Evolutionary conservation across 805 yeast species (phyloP), one percentile per base, ranked within the genome.

Genomic region (Hanseniaspora taiwanica): DNA sequence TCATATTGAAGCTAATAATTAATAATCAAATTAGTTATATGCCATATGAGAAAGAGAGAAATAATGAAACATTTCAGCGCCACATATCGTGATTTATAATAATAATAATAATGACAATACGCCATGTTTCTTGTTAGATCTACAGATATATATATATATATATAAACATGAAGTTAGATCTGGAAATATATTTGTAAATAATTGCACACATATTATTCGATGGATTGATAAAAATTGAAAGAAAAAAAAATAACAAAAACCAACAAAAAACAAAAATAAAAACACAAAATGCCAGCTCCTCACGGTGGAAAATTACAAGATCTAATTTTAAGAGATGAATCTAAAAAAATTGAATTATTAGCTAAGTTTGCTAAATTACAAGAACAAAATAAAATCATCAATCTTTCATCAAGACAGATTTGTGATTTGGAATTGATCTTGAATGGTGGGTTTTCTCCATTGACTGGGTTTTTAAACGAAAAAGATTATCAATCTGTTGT

Each of bases 271-370:
- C n/a, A n/a, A 13, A 9, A 13, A 29, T 10, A 23, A 7, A 23
- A 7, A 23, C 25, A 29, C 33, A 29, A 13, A 29, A 78, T 78
- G 83, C 78, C 80, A 44, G 63, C 76, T 52, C 95, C 97, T 43
- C 96, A 89, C 72, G 97, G 96, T 57, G 96, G 96, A 52, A 67
- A 68, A 41, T 73, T 87, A 49, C 79, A 87, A 62, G 97, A 87
- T 59, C 71, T 87, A 46, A 71, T 86, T 43, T 74, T 77, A 40
- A 78, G 97, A 63, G 97, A 87, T 59, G 72, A 76, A 25, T 58
- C 73, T 31, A 74, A 71, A 48, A 76, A 71, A 49, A 56, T 56
- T 5, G 65, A 69, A 39, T 68, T 87, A 34, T 53, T 79, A 35
- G 54, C 64, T 21, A 91, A 85, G 62, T 71, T 79, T 16, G 63